Evolutionary conservation across 2,329 filamentous ascomycete species (phyloP), one percentile per base, ranked within the genome.

Genomic region (Paraphaeosphaeria sporulosa): DNA sequence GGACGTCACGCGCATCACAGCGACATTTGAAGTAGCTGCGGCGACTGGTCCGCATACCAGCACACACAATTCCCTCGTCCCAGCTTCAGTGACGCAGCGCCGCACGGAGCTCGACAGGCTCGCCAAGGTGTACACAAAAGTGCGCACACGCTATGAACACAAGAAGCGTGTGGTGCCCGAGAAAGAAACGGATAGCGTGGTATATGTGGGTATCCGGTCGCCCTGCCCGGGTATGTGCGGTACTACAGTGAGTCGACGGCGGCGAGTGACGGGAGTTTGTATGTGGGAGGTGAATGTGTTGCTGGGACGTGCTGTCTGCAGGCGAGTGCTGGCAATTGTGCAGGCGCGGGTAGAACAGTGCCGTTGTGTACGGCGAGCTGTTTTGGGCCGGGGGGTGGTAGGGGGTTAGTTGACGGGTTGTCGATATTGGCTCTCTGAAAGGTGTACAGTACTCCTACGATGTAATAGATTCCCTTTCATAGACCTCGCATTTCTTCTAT

Each of bases 1-100:
- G 4, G 36, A 38, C 36, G 17, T 38, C 36, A 6, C 46, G 55
- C 32, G 42, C 44, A 54, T 51, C 15, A 43, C 21, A 13, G 23
- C 63, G 5, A 23, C n/a, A n/a, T n/a, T n/a, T n/a, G n/a, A n/a
- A n/a, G n/a, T n/a, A n/a, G n/a, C n/a, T 58, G 79, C 83, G 2
- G 79, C 85, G 52, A 86, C 84, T 55, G 87, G 86, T 21, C 85
- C 88, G 0, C 91, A 94, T 71, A 89, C 94, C 63, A 91, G 88
- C 0, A 83, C 89, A 0, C 91, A 94, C 80, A 92, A 88, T 68
- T 85, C 90, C 1, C 86, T 93, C 8, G 77, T 77, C 6, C 69
- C 61, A 8, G 69, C 73, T 34, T 55, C 72, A 62, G 53, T 57
- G 2, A 54, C 48, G 23, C 57, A 64, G 46, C 56, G 60, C 4